Percentiles rank a stretch among this genome's conserved stretches.
Evolutionary conservation across 2,329 filamentous ascomycete genomes (phyloP).

Genomic region (Aspergillus tanneri): DNA sequence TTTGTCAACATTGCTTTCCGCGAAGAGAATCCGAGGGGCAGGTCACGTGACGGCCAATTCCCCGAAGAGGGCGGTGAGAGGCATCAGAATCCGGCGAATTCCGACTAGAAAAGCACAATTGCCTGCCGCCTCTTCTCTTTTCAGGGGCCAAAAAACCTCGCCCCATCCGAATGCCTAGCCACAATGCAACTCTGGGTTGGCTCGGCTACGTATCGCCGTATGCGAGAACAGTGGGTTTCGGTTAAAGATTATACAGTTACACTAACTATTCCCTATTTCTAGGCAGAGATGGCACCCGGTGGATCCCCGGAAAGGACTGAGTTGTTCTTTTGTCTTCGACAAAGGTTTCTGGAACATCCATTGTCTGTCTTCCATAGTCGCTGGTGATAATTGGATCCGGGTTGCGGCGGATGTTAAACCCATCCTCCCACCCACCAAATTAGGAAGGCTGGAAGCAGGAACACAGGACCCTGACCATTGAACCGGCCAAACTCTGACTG

Average conservation of each 20-base stretch:
- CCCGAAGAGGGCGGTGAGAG: no score
- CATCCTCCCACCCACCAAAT: not conserved
- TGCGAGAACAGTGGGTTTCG: not conserved
- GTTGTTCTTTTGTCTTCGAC: not conserved
- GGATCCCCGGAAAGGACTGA: not conserved
- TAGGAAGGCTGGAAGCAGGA: constrained; percentile 5
- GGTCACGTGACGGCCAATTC: no score
- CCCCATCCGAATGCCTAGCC: not conserved
- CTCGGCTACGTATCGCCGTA: not conserved
- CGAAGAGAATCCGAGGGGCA: no score
- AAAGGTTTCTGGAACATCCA: constrained; percentile 2
- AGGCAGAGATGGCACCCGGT: not conserved
- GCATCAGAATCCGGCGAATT: no score
- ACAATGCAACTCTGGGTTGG: not conserved
- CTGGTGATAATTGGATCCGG: not conserved
- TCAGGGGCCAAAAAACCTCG: not conserved
- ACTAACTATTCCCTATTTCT: not conserved
- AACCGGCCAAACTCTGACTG: constrained; percentile 5
- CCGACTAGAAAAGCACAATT: no score
- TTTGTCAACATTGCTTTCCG: no score
- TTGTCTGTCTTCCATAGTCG: not conserved
- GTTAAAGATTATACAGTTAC: not conserved
- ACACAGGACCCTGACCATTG: constrained; percentile 3
- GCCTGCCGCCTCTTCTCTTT: no score
- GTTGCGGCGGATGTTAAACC: not conserved